A percentile compares a stretch with the other conserved stretches of the same genome.
Conservation (phyloP, 306 rosid species). For the Cicer arietinum region DNA sequence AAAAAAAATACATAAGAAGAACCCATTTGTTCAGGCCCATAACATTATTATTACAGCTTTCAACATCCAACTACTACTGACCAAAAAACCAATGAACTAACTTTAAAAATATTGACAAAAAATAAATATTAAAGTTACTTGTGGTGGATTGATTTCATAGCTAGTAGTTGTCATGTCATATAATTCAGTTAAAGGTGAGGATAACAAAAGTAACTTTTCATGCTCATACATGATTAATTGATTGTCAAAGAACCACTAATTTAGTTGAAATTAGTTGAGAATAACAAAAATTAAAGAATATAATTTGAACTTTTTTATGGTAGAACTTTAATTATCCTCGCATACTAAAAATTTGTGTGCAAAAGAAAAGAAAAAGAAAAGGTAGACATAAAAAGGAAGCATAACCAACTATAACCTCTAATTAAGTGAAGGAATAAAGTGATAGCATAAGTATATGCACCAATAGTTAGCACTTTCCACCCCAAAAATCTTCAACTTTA, state of each 20-base stretch:
- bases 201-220: not conserved
- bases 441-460: slow-evolving; percentile 36
- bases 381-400: slow-evolving; percentile 2
- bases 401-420: slow-evolving; percentile 32
- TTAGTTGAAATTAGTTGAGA: slow-evolving; percentile 14
- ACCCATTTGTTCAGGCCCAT: too few species aligned
- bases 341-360: slow-evolving; percentile 9
- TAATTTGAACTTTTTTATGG: not conserved
- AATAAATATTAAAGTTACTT: not conserved
- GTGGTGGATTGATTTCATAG: not conserved
- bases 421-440: slow-evolving; percentile 47
- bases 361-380: slow-evolving; percentile 31
- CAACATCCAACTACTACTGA: too few species aligned
- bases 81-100: too few species aligned
- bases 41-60: too few species aligned
- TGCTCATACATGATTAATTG: too few species aligned
- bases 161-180: not conserved
- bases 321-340: slow-evolving; percentile 2
- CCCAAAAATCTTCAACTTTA: slow-evolving; percentile 39
- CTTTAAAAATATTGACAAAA: too few species aligned
- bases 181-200: not conserved
- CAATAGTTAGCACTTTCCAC: slow-evolving; percentile 32
- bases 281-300: not conserved
- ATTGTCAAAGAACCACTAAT: too few species aligned
- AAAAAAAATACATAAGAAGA: too few species aligned